Evolutionary conservation across 805 yeast genomes (phyloP), one percentile per base, ranked within the genome.

Genomic region (Hanseniaspora valbyensis): DNA sequence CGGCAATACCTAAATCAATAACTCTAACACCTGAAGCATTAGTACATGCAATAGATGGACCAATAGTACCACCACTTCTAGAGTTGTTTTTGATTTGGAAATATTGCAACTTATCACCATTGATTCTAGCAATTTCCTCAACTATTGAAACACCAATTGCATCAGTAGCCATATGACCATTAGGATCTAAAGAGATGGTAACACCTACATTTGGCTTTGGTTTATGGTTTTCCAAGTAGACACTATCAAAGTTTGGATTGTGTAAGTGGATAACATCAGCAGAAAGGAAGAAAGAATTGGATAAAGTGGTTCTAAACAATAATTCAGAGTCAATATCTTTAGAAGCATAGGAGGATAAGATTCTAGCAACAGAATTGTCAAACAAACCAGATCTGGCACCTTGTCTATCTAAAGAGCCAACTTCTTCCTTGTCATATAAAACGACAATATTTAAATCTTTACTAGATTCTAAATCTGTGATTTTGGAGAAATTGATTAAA

Each of bases 61-160:
- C 95, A 61, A 87, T 84, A 25, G 95, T 85, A 36, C 94, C 94
- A 29, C 95, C 95, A 0, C 88, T 80, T 61, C 92, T 76, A 14
- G 84, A 75, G 62, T 81, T 89, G 66, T 87, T 86, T 65, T 92
- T 77, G 63, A 84, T 82, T 61, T 86, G 95, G 78, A 85, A 85
- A 66, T 78, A 80, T 67, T 87, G 95, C 26, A 86, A 56, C 49
- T 69, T 66, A 61, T 83, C 87, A 45, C 71, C 81, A 54, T 83
- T 79, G 49, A 67, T 61, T 52, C 75, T 68, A 2, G 87, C 95
- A 55, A 86, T 62, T 58, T 81, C 81, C 63, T 83, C 84, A 43
- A 78, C 70, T 44, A 87, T 68, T 0, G 90, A 82, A 19, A 76
- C 65, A 16, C 90, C 86, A 42, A 79, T 78, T 3, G 81, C 71